A percentile compares a stretch with the other conserved stretches of the same genome.
Evolutionary conservation across 352 stramenopile species (phyloP).

Genomic region (Elongisporangium undulatum): DNA sequence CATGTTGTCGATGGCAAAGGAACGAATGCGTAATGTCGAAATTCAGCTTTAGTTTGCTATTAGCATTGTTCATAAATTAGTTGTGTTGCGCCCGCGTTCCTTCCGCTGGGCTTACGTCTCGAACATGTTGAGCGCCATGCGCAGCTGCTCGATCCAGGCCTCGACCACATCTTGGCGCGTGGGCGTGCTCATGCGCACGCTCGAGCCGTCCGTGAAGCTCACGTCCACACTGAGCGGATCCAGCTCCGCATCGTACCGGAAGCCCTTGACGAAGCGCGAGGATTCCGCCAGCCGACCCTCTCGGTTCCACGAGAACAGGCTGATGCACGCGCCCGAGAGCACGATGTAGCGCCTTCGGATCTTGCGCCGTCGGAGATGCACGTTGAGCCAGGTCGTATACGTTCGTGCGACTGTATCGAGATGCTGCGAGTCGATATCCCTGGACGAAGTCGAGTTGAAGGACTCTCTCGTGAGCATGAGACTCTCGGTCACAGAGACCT

Average conservation of each 20-base stretch:
- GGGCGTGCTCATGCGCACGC: conserved; percentile 12
- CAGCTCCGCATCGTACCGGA: neutral
- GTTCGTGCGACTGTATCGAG: conserved; percentile 4
- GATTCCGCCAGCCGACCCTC: conserved; percentile 13
- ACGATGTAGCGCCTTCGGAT: conserved; percentile 29
- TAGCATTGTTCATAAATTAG: neutral
- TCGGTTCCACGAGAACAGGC: conserved; percentile 49
- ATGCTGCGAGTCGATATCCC: neutral
- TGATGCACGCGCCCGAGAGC: conserved; percentile 30
- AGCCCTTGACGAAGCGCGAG: neutral
- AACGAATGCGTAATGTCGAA: neutral
- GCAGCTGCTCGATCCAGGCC: conserved; percentile 5
- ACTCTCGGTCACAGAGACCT: conserved; percentile 1
- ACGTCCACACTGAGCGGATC: conserved; percentile 1
- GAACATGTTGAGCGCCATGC: neutral
- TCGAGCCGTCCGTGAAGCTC: conserved; percentile 8
- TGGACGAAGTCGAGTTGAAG: neutral
- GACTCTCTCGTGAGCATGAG: neutral
- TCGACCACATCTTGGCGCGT: neutral
- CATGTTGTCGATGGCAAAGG: neutral
- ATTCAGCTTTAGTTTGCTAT: neutral
- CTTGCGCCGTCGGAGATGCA: conserved; percentile 11
- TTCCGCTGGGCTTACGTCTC: neutral
- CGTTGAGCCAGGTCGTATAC: conserved; percentile 29
- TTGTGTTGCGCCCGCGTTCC: neutral